These are phyloP conservation scores for Dalbergia oliveri DNA, from an alignment of 306 rosid genomes.

Conservation along the genomic window DNA sequence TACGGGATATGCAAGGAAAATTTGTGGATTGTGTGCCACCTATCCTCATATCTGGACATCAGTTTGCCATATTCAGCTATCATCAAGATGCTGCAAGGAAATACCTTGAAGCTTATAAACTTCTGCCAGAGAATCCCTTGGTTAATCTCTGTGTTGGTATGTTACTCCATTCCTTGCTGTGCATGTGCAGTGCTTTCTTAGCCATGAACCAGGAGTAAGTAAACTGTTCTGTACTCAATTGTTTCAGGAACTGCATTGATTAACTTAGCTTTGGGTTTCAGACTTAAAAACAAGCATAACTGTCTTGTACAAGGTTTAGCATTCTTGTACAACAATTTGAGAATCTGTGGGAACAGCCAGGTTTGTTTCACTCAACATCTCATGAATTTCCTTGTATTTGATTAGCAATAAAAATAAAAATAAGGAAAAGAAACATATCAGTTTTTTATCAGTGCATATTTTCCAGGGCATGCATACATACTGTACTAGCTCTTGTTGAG, in stretches of 20 bases:
- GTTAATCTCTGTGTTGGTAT: slow-evolving; percentile 88
- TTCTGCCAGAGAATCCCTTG: slow-evolving; percentile 77
- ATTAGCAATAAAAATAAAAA: too few species aligned
- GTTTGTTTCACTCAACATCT: slow-evolving; percentile 51
- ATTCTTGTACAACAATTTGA: slow-evolving; percentile 79
- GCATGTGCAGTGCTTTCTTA: slow-evolving; percentile 2
- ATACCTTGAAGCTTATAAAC: slow-evolving; percentile 90
- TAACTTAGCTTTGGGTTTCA: slow-evolving; percentile 82
- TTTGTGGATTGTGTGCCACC: slow-evolving; percentile 83
- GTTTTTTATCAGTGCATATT: too few species aligned
- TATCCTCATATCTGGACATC: slow-evolving; percentile 76
- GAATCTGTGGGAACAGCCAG: slow-evolving; percentile 78
- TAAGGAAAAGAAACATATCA: too few species aligned
- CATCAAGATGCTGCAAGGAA: slow-evolving; percentile 94
- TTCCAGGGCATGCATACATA: too few species aligned
- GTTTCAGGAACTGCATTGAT: slow-evolving; percentile 78
- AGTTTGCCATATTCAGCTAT: slow-evolving; percentile 69
- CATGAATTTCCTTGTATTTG: background rate
- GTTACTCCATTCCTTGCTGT: slow-evolving; percentile 40
- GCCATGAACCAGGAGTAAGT: slow-evolving; percentile 16
- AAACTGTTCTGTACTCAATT: slow-evolving; percentile 13
- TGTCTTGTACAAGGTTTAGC: slow-evolving; percentile 89
- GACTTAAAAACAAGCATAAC: slow-evolving; percentile 93
- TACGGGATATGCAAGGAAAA: slow-evolving; percentile 69
- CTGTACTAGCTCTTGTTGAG: too few species aligned